Base-by-base conservation (phyloP, 352 stramenopile genomes). In the Pythium brassicae region DNA sequence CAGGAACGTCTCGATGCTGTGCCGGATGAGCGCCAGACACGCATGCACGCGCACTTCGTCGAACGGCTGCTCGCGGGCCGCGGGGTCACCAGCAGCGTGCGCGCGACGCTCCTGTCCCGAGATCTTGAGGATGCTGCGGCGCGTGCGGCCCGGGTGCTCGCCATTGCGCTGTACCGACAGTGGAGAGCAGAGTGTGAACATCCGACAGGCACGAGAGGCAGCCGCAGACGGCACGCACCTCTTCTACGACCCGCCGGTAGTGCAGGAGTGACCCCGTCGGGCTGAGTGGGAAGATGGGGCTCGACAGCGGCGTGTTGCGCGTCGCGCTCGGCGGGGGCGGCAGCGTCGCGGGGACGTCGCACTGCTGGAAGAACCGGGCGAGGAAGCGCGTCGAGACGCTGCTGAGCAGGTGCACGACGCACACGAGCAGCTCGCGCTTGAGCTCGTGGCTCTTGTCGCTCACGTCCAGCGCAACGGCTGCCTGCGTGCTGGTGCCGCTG, bases 1-100 rank as follows among this genome's bases (percentile, higher is more conserved):
- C 9, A 92, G 59, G 48, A 89, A 92, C 11, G 64, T 63, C 17
- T 92, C 76, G 34, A 92, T 72, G 40, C 86, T 57, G 39, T 79
- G 73, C 0, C 71, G 68, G 26, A 88, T 63, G 3, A 87, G 42
- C 3, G 66, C 72, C 15, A 89, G 55, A 34, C 67, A 86, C 9
- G 76, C 72, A 32, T 89, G 78, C 4, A 87, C 72, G 4, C 71
- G 76, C 1, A 78, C 54, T 63, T 89, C 78, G 44, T 86, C 68
- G 46, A 72, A 87, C 4, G 44, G 20, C 1, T 40, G 23, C 7
- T 57, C 29, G 7, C 17, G 20, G 11, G 3, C n/a, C 23, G 29
- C 11, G 26, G 25, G 22, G 23, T 11, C 44, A 20, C 25, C 29
- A 10, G 22, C 14, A 26, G 1, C 35, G 20, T 34, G 23, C 23